Evolutionary conservation across 176 grass and related monocot genomes (phyloP), one percentile per base, ranked within the genome.

Genomic region (Poa annua): DNA sequence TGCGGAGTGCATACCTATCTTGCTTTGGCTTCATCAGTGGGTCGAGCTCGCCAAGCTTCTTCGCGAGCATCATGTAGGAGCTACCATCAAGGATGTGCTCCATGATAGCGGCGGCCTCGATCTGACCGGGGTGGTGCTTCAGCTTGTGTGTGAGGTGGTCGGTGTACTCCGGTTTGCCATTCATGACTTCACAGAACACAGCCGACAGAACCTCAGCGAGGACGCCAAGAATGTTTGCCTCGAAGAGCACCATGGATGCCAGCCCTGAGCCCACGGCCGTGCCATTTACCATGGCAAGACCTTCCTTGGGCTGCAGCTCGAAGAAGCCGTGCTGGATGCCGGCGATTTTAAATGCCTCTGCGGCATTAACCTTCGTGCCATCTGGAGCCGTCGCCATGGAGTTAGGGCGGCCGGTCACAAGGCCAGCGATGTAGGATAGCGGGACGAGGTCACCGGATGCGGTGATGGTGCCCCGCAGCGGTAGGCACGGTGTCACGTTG

Each of bases 81-180:
- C 94, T 97, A 2, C 94, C 94, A 0, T 93, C 94, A 0, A 97
- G 55, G n/a, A 97, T 71, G 71, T 97, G 91, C 76, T 97, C 94
- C 94, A 97, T 97, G 76, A 97, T 92, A 63, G 94, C 94, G 0
- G 94, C 94, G 0, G 94, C 92, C 88, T 97, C 94, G 7, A 97
- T 97, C 73, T 97, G 95, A 5, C 95, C 95, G 0, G 95, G 95
- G 71, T 97, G 95, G 59, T 97, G 95, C 86, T 94, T 97, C 17
- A 97, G 66, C 86, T 92, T 97, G 88, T 97, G 95, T 0, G 92
- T 94, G 11, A 94, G 81, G 77, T 97, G 91, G 83, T 97, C 94
- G 0, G 92, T 97, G 89, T 84, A 97, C 85, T 97, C 92, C 0
- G 89, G 89, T 39, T 97, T 97, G 57, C 94, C 94, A 51, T 92